Evolutionary conservation across 495 filamentous ascomycete species (phyloP), one percentile per base, ranked within the genome.

Genomic region (Hypomontagnella monticulosa): DNA sequence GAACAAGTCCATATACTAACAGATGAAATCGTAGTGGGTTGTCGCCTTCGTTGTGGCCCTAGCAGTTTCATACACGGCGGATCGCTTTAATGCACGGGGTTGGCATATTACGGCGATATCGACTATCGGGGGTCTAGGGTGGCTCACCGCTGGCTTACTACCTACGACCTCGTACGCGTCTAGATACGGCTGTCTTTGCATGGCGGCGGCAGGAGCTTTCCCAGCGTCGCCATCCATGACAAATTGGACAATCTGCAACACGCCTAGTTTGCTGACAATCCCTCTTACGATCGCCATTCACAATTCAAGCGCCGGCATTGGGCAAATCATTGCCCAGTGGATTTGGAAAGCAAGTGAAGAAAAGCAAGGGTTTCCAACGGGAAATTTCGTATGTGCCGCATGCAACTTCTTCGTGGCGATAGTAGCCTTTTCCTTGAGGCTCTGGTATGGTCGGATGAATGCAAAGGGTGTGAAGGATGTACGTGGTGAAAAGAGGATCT

Each of bases 381-480:
- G 82, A 0, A 81, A 85, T 33, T 84, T 81, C 76, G 80, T 79
- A 15, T 84, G 83, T 71, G 80, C 81, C 1, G 80, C 75, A n/a
- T 63, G 63, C 36, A 71, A 65, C 27, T 69, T 69, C 43, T 46
- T 69, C 34, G 61, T 65, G 1, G 50, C 61, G n/a, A 57, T 61
- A n/a, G 33, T 65, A 15, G 56, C 56, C 10, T 34, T 69, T 30
- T 30, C 61, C 11, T 40, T 69, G 20, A 65, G 66, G 20, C 27
- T 69, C 0, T 36, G 23, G 30, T 69, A 69, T 15, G 49, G 14
- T 4, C 61, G 46, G 12, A 69, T 69, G 66, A 69, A 69, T 16
- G 19, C 14, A 18, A 65, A 69, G 6, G 56, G 44, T 0, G 33
- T 40, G 2, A 46, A 12, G 15, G 66, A 69, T 38, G 66, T 56